Percentiles rank a stretch among this genome's conserved stretches.
Conservation (phyloP, 78 protist genomes). For the Salpingoeca rosetta region DNA sequence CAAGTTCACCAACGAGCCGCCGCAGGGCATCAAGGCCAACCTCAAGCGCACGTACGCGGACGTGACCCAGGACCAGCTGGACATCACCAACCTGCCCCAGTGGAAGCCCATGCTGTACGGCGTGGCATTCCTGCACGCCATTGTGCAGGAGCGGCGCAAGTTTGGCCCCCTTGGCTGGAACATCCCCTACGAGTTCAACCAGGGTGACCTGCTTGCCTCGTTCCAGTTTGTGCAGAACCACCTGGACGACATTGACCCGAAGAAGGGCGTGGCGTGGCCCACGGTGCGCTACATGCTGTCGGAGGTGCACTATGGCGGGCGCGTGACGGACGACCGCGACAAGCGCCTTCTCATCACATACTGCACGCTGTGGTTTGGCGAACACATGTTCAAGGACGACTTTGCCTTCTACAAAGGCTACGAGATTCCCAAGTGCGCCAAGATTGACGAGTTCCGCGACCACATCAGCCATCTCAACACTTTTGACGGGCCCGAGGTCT, state of each 20-base stretch:
- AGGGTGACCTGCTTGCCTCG: slow-evolving; percentile 64
- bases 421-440: slow-evolving; percentile 22
- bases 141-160: slow-evolving; percentile 79
- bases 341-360: slow-evolving; percentile 45
- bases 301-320: slow-evolving; percentile 86
- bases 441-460: slow-evolving; percentile 16
- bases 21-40: slow-evolving; percentile 70
- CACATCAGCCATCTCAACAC: slow-evolving; percentile 43
- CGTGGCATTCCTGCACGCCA: slow-evolving; percentile 66
- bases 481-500: slow-evolving; percentile 68
- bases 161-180: slow-evolving; percentile 81
- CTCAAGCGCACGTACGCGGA: slow-evolving; percentile 48
- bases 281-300: slow-evolving; percentile 75
- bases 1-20: slow-evolving; percentile 84
- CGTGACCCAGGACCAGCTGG: slow-evolving; percentile 62
- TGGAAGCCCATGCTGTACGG: slow-evolving; percentile 66
- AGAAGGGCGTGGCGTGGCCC: slow-evolving; percentile 53
- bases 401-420: slow-evolving; percentile 6
- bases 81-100: slow-evolving; percentile 31
- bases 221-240: slow-evolving; percentile 67
- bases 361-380: slow-evolving; percentile 19
- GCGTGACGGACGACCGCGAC: slow-evolving; percentile 81
- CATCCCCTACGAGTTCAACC: slow-evolving; percentile 87
- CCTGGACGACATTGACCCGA: slow-evolving; percentile 39
- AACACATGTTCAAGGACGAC: slow-evolving; percentile 3